Conservation (phyloP, 2,329 filamentous ascomycete species). For the Knufia fluminis region DNA sequence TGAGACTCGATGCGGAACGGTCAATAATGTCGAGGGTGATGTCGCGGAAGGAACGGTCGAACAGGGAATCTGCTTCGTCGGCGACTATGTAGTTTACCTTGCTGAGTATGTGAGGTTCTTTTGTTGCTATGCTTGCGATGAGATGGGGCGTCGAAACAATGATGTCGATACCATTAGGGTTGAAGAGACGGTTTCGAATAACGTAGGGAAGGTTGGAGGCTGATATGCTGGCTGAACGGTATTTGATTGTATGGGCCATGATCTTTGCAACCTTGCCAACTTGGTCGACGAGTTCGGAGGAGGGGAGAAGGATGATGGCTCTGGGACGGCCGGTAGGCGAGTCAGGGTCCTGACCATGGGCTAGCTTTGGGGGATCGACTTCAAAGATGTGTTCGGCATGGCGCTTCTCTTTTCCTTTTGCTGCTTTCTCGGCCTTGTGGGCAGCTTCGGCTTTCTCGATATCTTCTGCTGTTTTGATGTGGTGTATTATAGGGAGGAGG, state of each 20-base stretch:
- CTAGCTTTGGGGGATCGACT: constrained; percentile 48
- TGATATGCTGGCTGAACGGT: constrained; percentile 73
- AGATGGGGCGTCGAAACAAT: constrained; percentile 83
- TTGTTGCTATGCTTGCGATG: constrained; percentile 75
- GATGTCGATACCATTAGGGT: constrained; percentile 70
- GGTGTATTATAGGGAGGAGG: constrained; percentile 72
- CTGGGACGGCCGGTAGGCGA: constrained; percentile 69
- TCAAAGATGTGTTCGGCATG: constrained; percentile 51
- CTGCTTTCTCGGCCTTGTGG: constrained; percentile 26
- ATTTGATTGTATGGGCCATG: constrained; percentile 77
- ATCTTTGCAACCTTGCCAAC: constrained; percentile 72
- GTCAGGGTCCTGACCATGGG: constrained; percentile 60
- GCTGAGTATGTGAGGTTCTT: constrained; percentile 86
- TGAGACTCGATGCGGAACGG: constrained; percentile 66
- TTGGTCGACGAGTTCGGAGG: constrained; percentile 82
- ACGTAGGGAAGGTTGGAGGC: constrained; percentile 65
- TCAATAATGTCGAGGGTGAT: constrained; percentile 77
- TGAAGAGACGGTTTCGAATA: constrained; percentile 78
- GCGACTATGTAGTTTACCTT: constrained; percentile 80
- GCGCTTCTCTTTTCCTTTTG: constrained; percentile 35
- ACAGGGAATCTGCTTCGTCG: constrained; percentile 91
- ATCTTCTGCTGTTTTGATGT: constrained; percentile 67
- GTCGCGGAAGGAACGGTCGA: constrained; percentile 85
- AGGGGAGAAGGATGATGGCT: constrained; percentile 80
- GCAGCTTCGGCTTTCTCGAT: constrained; percentile 54